phyloP scores from a whole-genome alignment of 371 early-diverging fungal species.

The Saksenaea vasiformis region DNA sequence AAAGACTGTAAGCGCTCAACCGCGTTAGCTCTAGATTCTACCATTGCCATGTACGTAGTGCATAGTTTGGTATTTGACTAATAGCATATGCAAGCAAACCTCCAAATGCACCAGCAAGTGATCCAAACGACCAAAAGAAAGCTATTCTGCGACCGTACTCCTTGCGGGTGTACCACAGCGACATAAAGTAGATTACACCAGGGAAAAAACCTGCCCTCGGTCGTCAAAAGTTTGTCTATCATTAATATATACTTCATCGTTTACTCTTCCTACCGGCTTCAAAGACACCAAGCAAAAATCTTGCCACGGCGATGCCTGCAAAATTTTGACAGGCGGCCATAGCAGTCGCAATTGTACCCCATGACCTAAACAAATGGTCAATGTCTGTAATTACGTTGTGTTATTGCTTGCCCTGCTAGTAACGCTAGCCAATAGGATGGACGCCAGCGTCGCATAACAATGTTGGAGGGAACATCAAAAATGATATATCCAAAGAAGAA shows the following conservation, averaged over 20 bases:
- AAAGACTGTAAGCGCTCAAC: too few species aligned
- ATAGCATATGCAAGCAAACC: conserved; percentile 38
- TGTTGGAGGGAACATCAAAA: conserved; percentile 42
- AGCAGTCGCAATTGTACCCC: conserved; percentile 30
- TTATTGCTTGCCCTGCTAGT: conserved; percentile 26
- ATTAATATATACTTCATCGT: background rate
- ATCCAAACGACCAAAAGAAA: conserved; percentile 45
- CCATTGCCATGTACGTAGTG: conserved; percentile 43
- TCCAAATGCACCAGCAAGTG: conserved; percentile 47
- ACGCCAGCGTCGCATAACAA: conserved; percentile 34
- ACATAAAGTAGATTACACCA: conserved; percentile 32
- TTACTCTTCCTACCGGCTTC: conserved; percentile 15
- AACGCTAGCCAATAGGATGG: conserved; percentile 20
- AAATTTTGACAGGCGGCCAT: conserved; percentile 29
- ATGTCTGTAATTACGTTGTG: background rate
- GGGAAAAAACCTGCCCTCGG: conserved; percentile 23
- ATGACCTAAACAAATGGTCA: conserved; percentile 10
- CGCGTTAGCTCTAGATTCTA: background rate
- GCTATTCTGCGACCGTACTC: conserved; percentile 43
- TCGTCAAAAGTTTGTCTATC: background rate
- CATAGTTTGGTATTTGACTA: conserved; percentile 26
- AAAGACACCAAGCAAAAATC: conserved; percentile 22
- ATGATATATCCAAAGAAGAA: conserved; percentile 30
- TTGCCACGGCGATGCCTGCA: conserved; percentile 14
- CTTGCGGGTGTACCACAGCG: conserved; percentile 44